Percentiles rank a stretch among this genome's conserved stretches.
phyloP scores from a whole-genome alignment of 192 early-diverging fungal species.

The Backusella liffmaniae region DNA sequence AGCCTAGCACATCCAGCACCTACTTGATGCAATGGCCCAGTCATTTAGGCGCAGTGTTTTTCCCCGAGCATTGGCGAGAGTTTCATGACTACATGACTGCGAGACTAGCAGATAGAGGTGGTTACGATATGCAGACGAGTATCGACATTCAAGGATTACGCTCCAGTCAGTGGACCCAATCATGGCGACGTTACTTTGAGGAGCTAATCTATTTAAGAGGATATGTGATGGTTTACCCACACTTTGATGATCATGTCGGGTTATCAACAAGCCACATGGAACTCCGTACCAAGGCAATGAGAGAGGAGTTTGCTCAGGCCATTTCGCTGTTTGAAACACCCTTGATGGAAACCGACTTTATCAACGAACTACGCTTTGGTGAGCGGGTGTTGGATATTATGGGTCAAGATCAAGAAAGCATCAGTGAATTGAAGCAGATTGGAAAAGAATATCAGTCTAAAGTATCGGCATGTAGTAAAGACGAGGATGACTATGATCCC shows the following conservation, averaged over 20 bases:
- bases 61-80: slow-evolving; percentile 61
- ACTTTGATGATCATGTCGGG: slow-evolving; percentile 47
- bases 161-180: slow-evolving; percentile 54
- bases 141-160: slow-evolving; percentile 45
- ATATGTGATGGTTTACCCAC: slow-evolving; percentile 60
- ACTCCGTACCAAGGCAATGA: slow-evolving; percentile 37
- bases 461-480: slow-evolving; percentile 35
- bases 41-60: slow-evolving; percentile 55
- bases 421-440: slow-evolving; percentile 18
- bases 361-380: slow-evolving; percentile 38
- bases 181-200: slow-evolving; percentile 57
- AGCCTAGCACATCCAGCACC: slow-evolving; percentile 36
- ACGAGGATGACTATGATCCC: slow-evolving; percentile 24
- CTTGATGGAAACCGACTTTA: slow-evolving; percentile 40
- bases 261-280: slow-evolving; percentile 60
- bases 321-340: slow-evolving; percentile 37
- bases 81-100: slow-evolving; percentile 58
- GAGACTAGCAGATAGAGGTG: slow-evolving; percentile 40
- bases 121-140: slow-evolving; percentile 38
- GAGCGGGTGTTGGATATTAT: slow-evolving; percentile 43
- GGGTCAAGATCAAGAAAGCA: slow-evolving; percentile 26
- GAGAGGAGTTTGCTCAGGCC: slow-evolving; percentile 30
- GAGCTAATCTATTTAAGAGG: slow-evolving; percentile 59
- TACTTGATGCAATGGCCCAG: slow-evolving; percentile 50
- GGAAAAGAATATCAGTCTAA: slow-evolving; percentile 39